A percentile compares a stretch with the other conserved stretches of the same genome.
Conservation (phyloP, 2,329 filamentous ascomycete species). For the Chaetomium globosum region DNA sequence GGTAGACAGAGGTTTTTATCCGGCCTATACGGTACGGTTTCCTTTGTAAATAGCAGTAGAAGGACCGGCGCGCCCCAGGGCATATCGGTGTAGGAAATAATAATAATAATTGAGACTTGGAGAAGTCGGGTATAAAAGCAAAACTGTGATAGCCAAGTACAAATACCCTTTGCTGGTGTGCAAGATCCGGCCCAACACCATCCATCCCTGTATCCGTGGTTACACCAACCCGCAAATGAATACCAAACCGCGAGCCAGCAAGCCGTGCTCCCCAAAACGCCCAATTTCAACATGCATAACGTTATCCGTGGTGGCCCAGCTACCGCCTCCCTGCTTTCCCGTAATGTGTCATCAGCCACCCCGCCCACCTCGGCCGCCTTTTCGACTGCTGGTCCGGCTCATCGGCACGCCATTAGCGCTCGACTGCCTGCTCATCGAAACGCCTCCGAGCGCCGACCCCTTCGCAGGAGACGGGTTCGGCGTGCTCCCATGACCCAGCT, state of each 20-base stretch:
- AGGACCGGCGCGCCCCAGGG: too few species aligned
- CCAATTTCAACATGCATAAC: constrained; percentile 6
- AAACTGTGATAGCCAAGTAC: constrained; percentile 11
- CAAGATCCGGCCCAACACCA: constrained; percentile 7
- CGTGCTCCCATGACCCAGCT: constrained; percentile 34
- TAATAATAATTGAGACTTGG: constrained; percentile 14
- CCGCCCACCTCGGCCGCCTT: constrained; percentile 43
- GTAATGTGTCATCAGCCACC: constrained; percentile 20
- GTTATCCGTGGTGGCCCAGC: constrained; percentile 7
- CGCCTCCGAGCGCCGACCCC: constrained; percentile 49
- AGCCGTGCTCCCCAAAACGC: neutral
- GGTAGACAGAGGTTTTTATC: too few species aligned
- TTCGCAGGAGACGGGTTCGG: constrained; percentile 40
- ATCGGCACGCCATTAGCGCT: constrained; percentile 44
- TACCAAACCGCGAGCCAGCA: constrained; percentile 1
- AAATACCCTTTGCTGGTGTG: constrained; percentile 8
- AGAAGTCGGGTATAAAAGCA: constrained; percentile 29
- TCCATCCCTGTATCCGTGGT: constrained; percentile 5
- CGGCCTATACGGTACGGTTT: too few species aligned
- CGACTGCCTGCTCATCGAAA: constrained; percentile 60
- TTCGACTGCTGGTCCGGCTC: constrained; percentile 51
- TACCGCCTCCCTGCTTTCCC: neutral
- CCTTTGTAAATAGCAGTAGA: too few species aligned
- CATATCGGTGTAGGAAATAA: too few species aligned
- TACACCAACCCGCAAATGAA: neutral